phyloP scores from a whole-genome alignment of 2,329 filamentous ascomycete species.

The Graphilbum fragrans region DNA sequence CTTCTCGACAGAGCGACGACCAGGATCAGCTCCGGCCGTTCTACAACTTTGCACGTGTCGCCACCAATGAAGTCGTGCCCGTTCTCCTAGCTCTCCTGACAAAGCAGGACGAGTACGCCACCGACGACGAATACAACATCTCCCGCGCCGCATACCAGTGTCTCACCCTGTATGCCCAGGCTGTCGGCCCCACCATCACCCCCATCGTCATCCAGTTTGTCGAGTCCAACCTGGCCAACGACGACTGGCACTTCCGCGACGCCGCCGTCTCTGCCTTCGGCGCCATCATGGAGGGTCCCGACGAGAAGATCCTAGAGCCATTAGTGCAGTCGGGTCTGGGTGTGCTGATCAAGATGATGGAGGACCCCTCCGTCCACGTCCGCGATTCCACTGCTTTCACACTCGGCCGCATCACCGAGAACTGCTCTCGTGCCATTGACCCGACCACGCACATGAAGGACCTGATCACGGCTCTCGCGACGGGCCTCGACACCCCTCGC shows the following conservation, averaged over 20 bases:
- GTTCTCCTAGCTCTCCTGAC: conserved; percentile 81
- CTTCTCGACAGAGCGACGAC: conserved; percentile 39
- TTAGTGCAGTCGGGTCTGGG: conserved; percentile 92
- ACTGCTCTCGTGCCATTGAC: conserved; percentile 84
- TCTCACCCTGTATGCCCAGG: conserved; percentile 87
- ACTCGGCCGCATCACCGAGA: conserved; percentile 89
- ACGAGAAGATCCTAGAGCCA: conserved; percentile 81
- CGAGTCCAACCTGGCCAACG: conserved; percentile 75
- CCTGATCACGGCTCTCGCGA: conserved; percentile 80
- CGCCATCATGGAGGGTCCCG: conserved; percentile 96
- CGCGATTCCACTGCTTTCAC: conserved; percentile 94
- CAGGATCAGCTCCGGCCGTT: conserved; percentile 78
- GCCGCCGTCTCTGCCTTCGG: conserved; percentile 95
- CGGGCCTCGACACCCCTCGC: conserved; percentile 83
- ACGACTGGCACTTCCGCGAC: conserved; percentile 92
- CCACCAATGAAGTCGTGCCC: conserved; percentile 86
- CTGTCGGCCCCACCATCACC: conserved; percentile 75
- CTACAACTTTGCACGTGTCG: conserved; percentile 91
- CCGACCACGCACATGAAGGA: conserved; percentile 69
- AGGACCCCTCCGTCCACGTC: conserved; percentile 79
- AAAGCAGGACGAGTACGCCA: conserved; percentile 94
- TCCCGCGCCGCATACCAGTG: conserved; percentile 94
- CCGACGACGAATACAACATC: conserved; percentile 95
- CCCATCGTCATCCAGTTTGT: conserved; percentile 82
- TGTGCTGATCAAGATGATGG: conserved; percentile 84